Evolutionary conservation across 2,329 filamentous ascomycete genomes (phyloP).

Genomic region (Botrytis squamosa): DNA sequence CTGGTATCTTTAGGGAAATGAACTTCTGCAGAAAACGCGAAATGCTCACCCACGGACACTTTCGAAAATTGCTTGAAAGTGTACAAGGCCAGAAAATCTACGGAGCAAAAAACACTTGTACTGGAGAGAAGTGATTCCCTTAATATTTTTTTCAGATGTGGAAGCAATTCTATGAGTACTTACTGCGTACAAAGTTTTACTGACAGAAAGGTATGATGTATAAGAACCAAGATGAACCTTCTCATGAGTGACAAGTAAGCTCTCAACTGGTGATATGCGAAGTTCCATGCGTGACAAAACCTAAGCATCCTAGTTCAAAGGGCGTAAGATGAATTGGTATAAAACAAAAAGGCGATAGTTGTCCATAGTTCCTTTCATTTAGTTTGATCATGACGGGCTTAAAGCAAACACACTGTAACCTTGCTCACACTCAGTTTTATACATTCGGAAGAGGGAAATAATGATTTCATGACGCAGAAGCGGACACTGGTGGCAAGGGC

Average conservation of each 20-base stretch:
- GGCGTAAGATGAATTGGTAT: fast-evolving
- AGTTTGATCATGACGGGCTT: too few relatives aligned
- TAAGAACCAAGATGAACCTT: too few relatives aligned
- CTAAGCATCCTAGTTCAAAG: neutral
- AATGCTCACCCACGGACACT: fast-evolving
- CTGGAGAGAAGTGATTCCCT: neutral
- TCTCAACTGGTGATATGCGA: too few relatives aligned
- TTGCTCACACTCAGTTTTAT: too few relatives aligned
- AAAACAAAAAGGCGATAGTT: too few relatives aligned
- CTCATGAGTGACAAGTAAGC: too few relatives aligned
- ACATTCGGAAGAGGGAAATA: neutral
- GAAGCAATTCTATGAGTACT: neutral
- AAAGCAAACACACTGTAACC: too few relatives aligned
- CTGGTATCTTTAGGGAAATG: neutral
- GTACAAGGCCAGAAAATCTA: neutral
- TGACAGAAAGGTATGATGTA: neutral
- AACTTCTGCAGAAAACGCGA: neutral
- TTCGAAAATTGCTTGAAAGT: neutral
- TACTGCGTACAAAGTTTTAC: neutral
- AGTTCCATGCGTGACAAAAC: neutral
- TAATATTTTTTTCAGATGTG: fast-evolving
- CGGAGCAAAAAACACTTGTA: fast-evolving
- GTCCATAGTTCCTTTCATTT: neutral
- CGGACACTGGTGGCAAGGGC: neutral
- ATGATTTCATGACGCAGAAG: neutral